Base-by-base conservation (phyloP, 345 rosid genomes). In the Gossypium thurberi region DNA sequence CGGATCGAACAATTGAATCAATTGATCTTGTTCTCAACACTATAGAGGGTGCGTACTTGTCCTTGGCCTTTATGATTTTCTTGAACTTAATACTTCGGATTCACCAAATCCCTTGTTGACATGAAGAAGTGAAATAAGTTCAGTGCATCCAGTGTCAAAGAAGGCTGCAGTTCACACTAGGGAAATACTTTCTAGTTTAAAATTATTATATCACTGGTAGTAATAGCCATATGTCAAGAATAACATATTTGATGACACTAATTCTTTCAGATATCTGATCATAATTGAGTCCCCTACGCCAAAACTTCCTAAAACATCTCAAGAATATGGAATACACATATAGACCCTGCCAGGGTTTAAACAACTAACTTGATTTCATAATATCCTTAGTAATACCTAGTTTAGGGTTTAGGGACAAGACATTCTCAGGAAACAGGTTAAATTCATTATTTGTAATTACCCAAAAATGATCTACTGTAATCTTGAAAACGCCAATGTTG, bases 1-100 rank as follows among this genome's bases (percentile, higher is more conserved):
- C 87, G 0, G 20, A 78, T 63, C 3, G 82, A 51, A 87, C 87
- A 28, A 81, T 78, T 69, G 86, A 83, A 65, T 87, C 90, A 14
- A 77, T 87, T 78, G 93, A 84, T 50, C 87, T 87, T 10, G 74
- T 82, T 67, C 83, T 83, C 63, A 83, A 85, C 79, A 53, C 50
- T 14, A 84, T 89, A 66, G 93, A 87, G 85, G 90, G 93, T 85
- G 63, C 18, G 75, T 53, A 8, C 69, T 65, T 65, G 33, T 20
- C 56, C 1, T 13, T 66, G 3, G 13, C 15, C 15, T 44, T 65
- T 25, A 26, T 61, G 43, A 0, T 61, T 33, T 40, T 33, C 47
- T 63, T 40, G 47, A 63, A 40, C 48, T 63, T 40, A 8, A 14
- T 26, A 33, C 42, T 37, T 28, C 40, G 7, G 40, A 33, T 33